Conservation (phyloP, 169 alveolate genomes). For the Cryptosporidium sp. region DNA sequence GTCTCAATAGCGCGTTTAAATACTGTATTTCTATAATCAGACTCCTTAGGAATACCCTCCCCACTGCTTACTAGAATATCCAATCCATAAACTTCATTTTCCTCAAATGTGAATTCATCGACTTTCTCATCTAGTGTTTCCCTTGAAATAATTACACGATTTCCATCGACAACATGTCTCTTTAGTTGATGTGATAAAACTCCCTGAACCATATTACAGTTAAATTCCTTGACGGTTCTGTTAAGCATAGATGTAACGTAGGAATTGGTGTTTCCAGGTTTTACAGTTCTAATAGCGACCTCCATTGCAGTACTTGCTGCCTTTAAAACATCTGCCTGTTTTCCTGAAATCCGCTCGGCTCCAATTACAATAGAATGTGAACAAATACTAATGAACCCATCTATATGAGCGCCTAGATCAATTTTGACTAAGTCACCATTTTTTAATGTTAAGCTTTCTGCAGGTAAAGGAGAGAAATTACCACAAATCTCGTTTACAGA, state of each 20-base stretch:
- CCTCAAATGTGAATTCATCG: slow-evolving; percentile 93
- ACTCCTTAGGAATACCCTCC: slow-evolving; percentile 92
- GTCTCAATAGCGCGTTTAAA: slow-evolving; percentile 95
- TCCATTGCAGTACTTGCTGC: slow-evolving; percentile 94
- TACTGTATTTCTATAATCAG: slow-evolving; percentile 92
- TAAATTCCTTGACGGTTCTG: slow-evolving; percentile 89
- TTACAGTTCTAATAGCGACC: slow-evolving; percentile 91
- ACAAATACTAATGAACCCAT: slow-evolving; percentile 93
- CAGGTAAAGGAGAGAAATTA: slow-evolving; percentile 91
- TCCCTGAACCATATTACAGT: slow-evolving; percentile 91
- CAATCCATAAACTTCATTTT: slow-evolving; percentile 93
- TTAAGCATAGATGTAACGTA: slow-evolving; percentile 91
- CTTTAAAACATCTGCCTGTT: slow-evolving; percentile 80
- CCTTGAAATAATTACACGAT: slow-evolving; percentile 85
- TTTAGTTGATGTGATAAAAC: slow-evolving; percentile 93
- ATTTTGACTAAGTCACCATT: slow-evolving; percentile 94
- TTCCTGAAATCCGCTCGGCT: slow-evolving; percentile 76
- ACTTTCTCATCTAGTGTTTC: slow-evolving; percentile 92
- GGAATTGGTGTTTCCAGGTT: slow-evolving; percentile 91
- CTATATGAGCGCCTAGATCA: slow-evolving; percentile 93
- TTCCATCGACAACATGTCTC: slow-evolving; percentile 94
- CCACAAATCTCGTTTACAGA: slow-evolving; percentile 95
- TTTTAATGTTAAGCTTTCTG: slow-evolving; percentile 81
- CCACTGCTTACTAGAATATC: slow-evolving; percentile 95
- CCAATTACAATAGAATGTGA: slow-evolving; percentile 88